phyloP scores from a whole-genome alignment of 768 basidiomycete genomes.

The Tubosaeta sp. region DNA sequence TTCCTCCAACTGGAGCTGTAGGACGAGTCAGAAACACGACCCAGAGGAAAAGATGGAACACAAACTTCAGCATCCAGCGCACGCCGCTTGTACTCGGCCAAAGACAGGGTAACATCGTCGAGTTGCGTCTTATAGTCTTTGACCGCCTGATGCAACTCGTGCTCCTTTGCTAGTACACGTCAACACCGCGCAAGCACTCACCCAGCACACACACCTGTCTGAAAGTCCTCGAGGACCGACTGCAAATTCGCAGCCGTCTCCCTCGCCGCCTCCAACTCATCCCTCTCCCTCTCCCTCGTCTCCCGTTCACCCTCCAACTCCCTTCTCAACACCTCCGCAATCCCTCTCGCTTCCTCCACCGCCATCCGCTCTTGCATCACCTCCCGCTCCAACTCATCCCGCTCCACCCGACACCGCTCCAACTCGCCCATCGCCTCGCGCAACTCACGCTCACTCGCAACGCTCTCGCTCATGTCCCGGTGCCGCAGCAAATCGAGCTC shows the following conservation, averaged over 20 bases:
- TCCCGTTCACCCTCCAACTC: conserved; percentile 67
- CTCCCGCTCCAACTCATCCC: conserved; percentile 66
- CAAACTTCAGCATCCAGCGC: conserved; percentile 83
- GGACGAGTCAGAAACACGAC: conserved; percentile 3
- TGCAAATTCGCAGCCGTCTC: conserved; percentile 83
- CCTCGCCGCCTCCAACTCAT: conserved; percentile 59
- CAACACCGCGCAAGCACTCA: neutral
- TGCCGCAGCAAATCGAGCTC: conserved; percentile 69
- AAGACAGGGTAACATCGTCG: conserved; percentile 59
- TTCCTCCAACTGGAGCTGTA: conserved; percentile 72
- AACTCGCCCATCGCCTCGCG: conserved; percentile 82
- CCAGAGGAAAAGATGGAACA: neutral
- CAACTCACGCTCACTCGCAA: conserved; percentile 72
- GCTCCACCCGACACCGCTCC: conserved; percentile 79
- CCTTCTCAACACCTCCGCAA: conserved; percentile 50
- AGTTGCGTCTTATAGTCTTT: conserved; percentile 79
- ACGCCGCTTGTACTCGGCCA: conserved; percentile 89
- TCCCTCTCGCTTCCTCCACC: conserved; percentile 65
- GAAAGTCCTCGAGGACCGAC: conserved; percentile 93
- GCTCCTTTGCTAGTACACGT: conserved; percentile 68
- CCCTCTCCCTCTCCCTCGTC: conserved; percentile 49
- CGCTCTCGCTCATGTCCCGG: conserved; percentile 62
- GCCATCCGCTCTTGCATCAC: conserved; percentile 63
- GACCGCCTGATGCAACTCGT: conserved; percentile 82
- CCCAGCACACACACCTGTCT: conserved; percentile 59